Conservation (phyloP, 2,329 filamentous ascomycete genomes). For the Calonectria hawksworthii region DNA sequence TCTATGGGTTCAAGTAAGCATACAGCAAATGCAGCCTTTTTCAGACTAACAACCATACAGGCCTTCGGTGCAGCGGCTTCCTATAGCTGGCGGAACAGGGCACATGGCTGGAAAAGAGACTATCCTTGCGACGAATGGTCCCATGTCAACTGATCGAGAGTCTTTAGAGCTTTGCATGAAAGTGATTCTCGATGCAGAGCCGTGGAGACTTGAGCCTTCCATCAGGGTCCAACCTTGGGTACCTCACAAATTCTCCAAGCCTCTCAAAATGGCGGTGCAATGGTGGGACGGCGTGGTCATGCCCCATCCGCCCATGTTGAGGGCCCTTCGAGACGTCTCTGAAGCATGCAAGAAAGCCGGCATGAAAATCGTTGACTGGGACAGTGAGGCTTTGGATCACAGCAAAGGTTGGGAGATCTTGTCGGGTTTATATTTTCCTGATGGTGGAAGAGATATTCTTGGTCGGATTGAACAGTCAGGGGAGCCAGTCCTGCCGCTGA, state of each 20-base stretch:
- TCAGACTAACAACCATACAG: constrained; percentile 32
- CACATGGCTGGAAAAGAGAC: constrained; percentile 54
- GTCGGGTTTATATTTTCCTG: constrained; percentile 67
- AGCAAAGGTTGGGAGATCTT: constrained; percentile 62
- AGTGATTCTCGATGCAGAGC: constrained; percentile 45
- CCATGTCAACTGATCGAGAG: constrained; percentile 52
- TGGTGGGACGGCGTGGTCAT: constrained; percentile 72
- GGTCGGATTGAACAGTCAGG: constrained; percentile 64
- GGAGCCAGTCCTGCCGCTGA: constrained; percentile 71
- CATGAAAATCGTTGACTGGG: constrained; percentile 67
- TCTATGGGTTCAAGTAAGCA: constrained; percentile 52
- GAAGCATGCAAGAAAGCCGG: constrained; percentile 62
- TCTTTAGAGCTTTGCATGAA: constrained; percentile 53
- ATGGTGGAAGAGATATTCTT: constrained; percentile 68
- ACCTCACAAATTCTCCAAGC: constrained; percentile 51
- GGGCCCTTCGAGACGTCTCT: constrained; percentile 69
- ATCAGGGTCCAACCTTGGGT: constrained; percentile 52
- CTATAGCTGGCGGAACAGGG: constrained; percentile 42
- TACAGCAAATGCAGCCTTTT: too few species aligned
- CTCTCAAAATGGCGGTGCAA: constrained; percentile 71
- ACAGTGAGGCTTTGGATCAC: constrained; percentile 69
- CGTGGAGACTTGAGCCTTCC: constrained; percentile 52
- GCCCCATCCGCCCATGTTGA: constrained; percentile 70
- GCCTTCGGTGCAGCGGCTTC: constrained; percentile 49
- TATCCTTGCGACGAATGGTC: constrained; percentile 48